Evolutionary conservation across 306 rosid species (phyloP), one percentile per base, ranked within the genome.

Genomic region (Geum urbanum): DNA sequence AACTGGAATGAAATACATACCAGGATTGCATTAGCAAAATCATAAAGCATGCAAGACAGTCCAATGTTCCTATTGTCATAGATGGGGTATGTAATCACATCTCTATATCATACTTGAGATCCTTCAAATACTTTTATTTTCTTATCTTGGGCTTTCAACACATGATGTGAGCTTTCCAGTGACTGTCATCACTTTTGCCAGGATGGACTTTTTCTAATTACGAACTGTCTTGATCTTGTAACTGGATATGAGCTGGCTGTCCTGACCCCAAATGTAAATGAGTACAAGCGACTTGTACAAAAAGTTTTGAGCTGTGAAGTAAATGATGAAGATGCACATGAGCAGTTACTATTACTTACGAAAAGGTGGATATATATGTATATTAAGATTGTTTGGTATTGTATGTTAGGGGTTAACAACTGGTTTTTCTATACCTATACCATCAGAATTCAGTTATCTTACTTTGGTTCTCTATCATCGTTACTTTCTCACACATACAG

Each of bases 161-260:
- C 59, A 35, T 54, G 63, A 20, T 69, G 45, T 72, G 58, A 50
- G 13, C 66, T 47, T 35, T 50, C 60, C 32, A 64, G 20, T 18
- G 55, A 65, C 77, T 35, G n/a, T 9, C 43, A 64, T 71, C 41
- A 71, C 22, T 65, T 66, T 79, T 77, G 73, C 75, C 86, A 92
- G 92, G 97, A 92, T 72, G 97, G 92, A 59, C 90, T 92, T 76
- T 92, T 89, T 80, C 96, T 92, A 69, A 89, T 89, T 64, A 84
- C 97, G 54, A 77, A 86, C 76, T 76, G 63, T 78, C 78, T 89
- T 66, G 89, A 89, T 79, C 92, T 92, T 77, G 90, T 92, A 65
- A 82, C 83, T 71, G 91, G 89, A 54, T 92, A 92, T 81, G 80
- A 81, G 78, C 81, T 89, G 74, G 95, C 90, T 71, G 92, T 92